Evolutionary conservation across 2,329 filamentous ascomycete species (phyloP), one percentile per base, ranked within the genome.

Genomic region (Fonsecaea pedrosoi): DNA sequence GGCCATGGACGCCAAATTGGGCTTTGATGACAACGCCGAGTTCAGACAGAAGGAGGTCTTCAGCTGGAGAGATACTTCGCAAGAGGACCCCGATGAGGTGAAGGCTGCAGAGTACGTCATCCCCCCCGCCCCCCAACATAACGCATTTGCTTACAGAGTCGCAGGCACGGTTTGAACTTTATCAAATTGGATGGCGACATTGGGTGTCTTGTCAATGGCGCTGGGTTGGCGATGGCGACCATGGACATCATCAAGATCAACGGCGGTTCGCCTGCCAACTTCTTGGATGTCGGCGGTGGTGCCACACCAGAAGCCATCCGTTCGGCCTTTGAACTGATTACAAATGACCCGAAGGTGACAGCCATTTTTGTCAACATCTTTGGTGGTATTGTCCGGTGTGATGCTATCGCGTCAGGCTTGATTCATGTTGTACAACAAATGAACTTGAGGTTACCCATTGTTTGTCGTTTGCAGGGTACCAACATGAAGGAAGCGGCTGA

Each of bases 191-290:
- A 98, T 78, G 95, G 95, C 79, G 95, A 99, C 80, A 99, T 99
- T 79, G 95, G 95, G 82, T 99, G 95, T 65, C 32, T 72, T 75
- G 95, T 99, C 85, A 99, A 99, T 85, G 95, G 95, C 80, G 95
- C 95, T 76, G 95, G 95, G 84, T 91, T 99, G 73, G 95, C 95
- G 83, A 99, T 99, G 95, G 95, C 95, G 71, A 99, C 95, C 80
- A 99, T 99, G 95, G 95, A 99, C 82, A 98, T 99, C 82, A 99
- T 99, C 88, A 98, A 99, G 89, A 88, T 99, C 71, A 99, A 98
- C 84, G 95, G 95, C 75, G 95, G 95, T 71, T 85, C 88, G 78
- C 95, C 95, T 70, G 95, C 95, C 75, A 99, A 99, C 89, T 99
- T 99, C 89, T 87, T 99, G 75, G 95, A 99, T 80, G 95, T 99